Percentiles rank a stretch among this genome's conserved stretches.
These are phyloP conservation scores for Candida anglica DNA, from an alignment of 805 yeast species.

Conservation along the genomic window DNA sequence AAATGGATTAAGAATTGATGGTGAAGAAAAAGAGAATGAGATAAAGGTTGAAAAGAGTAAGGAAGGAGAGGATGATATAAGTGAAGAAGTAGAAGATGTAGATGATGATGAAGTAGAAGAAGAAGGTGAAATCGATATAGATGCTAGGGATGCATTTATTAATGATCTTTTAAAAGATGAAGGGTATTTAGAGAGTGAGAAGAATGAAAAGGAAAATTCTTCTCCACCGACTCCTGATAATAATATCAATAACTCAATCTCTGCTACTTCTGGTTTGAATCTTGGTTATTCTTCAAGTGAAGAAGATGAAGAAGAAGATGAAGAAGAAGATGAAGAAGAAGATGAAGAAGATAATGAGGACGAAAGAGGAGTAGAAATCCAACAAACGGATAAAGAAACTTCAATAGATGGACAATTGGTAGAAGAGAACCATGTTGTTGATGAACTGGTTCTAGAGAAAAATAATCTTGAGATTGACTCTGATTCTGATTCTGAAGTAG, in stretches of 20 bases:
- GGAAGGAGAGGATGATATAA: not conserved
- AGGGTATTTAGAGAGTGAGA: constrained; percentile 10
- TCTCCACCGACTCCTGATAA: not conserved
- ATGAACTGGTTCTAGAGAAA: constrained; percentile 1
- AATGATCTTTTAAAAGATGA: constrained; percentile 15
- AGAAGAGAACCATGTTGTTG: not conserved
- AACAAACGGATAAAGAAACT: constrained; percentile 4
- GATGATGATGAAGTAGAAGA: constrained; percentile 5
- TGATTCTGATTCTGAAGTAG: constrained; percentile 10
- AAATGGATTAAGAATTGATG: constrained; percentile 14
- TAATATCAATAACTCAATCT: not conserved
- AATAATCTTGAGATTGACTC: constrained; percentile 12
- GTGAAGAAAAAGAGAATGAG: constrained; percentile 1
- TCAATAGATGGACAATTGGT: too few species aligned
- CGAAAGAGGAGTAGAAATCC: constrained; percentile 3
- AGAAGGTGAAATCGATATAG: constrained; percentile 6
- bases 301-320: constrained; percentile 13
- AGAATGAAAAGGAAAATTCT: constrained; percentile 4
- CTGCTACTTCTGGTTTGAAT: constrained; percentile 10
- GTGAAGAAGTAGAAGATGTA: constrained; percentile 4
- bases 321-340: constrained; percentile 3
- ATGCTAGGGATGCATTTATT: constrained; percentile 11
- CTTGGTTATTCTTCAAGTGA: constrained; percentile 23
- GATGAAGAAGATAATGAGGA: constrained; percentile 4
- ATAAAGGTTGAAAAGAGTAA: constrained; percentile 1